Percentiles rank a stretch among this genome's conserved stretches.
Evolutionary conservation across 768 basidiomycete species (phyloP).

Genomic region (Scleroderma bovista): DNA sequence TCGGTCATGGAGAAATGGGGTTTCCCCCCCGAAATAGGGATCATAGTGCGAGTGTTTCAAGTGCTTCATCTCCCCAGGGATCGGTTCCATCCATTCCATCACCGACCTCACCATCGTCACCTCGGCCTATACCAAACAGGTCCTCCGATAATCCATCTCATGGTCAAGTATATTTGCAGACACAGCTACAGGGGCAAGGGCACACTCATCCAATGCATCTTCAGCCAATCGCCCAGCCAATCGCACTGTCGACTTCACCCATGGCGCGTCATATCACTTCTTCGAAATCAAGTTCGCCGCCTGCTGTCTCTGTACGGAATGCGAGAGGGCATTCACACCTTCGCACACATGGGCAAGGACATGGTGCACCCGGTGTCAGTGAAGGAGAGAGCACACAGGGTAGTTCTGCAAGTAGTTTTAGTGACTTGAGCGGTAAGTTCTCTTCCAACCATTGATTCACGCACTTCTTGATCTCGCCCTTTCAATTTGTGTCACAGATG

Average conservation of each 20-base stretch:
- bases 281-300: constrained; percentile 58
- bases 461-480: neutral
- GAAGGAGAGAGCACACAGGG: constrained; percentile 60
- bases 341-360: constrained; percentile 37
- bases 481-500: constrained; percentile 37
- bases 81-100: constrained; percentile 83
- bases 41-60: constrained; percentile 69
- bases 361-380: constrained; percentile 35
- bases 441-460: neutral
- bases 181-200: neutral
- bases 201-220: constrained; percentile 19
- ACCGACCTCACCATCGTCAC: constrained; percentile 47
- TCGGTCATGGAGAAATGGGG: constrained; percentile 31
- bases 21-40: constrained; percentile 39
- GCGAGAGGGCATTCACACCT: constrained; percentile 47
- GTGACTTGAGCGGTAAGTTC: constrained; percentile 73
- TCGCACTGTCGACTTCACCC: constrained; percentile 26
- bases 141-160: neutral
- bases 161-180: neutral
- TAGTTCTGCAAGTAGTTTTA: constrained; percentile 78
- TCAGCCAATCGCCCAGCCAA: constrained; percentile 17
- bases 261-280: constrained; percentile 46
- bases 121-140: constrained; percentile 2
- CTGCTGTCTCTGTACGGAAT: constrained; percentile 50
- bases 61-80: constrained; percentile 65